Base-by-base conservation (phyloP, 257 asterid genomes). In the Fraxinus americana region DNA sequence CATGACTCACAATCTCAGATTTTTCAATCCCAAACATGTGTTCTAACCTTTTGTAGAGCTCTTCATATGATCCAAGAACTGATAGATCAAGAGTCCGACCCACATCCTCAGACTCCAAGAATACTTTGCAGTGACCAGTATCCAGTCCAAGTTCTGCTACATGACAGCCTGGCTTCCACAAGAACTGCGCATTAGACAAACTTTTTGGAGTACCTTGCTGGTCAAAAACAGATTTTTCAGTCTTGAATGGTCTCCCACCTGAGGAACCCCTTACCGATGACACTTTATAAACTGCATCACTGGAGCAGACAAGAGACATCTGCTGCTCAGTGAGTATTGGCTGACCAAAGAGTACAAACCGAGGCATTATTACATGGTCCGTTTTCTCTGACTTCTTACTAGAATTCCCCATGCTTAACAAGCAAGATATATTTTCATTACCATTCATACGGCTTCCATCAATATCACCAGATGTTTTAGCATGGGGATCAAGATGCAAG, bases 261-360 rank as follows among this genome's bases (percentile, higher is more conserved):
- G 85, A 29, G 39, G 86, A 81, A 63, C 68, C 67, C 19, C 78
- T 82, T 72, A 72, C 80, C 9, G 39, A 38, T 13, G 82, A 57
- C 25, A 43, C 77, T 70, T 75, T 85, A 79, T 88, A 74, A 78
- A 48, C 71, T 74, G 76, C 75, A 36, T 82, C 91, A 75, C 78
- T 67, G 9, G 87, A 82, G 76, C 80, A 75, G 41, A 84, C 88
- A 45, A 41, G 82, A 77, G 86, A 88, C 91, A 95, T 86, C 76
- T 95, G 99, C 89, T 95, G 97, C 89, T 95, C 98, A 0, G 99
- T 95, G 76, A 93, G 98, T 82, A 95, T 95, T 39, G 97, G 96
- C 86, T 95, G 97, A 82, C 99, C 99, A 67, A 95, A 95, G 77
- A 95, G 96, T 45, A 93, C 67, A 67, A 95, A 95, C 25, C 75